These are phyloP conservation scores for Gomphus sp. DNA, from an alignment of 1,284 basidiomycete genomes.

Conservation along the genomic window DNA sequence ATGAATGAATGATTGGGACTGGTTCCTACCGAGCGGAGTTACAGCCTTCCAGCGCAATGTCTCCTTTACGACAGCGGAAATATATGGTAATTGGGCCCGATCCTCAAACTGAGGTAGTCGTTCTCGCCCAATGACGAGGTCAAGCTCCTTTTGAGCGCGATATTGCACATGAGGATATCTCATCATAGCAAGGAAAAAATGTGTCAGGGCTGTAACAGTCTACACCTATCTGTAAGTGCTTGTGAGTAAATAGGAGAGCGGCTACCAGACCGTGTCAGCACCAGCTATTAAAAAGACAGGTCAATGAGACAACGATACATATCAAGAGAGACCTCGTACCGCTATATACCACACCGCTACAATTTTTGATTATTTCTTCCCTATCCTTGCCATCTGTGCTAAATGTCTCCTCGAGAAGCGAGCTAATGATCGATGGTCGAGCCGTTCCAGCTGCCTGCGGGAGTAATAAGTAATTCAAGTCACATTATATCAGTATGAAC, in stretches of 20 bases:
- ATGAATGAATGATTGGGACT: not conserved
- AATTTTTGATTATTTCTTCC: constrained; percentile 16
- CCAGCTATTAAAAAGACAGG: constrained; percentile 20
- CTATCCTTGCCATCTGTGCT: constrained; percentile 12
- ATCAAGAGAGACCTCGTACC: too few species aligned
- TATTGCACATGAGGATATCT: constrained; percentile 35
- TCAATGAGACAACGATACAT: too few species aligned
- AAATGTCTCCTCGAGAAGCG: constrained; percentile 14
- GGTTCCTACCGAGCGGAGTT: constrained; percentile 26
- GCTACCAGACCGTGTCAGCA: constrained; percentile 10
- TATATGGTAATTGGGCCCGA: constrained; percentile 30
- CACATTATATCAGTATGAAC: not conserved
- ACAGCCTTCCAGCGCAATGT: constrained; percentile 43
- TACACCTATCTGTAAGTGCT: not conserved
- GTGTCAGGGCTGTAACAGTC: constrained; percentile 32
- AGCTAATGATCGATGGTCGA: constrained; percentile 18
- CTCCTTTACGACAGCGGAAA: constrained; percentile 43
- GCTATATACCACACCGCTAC: constrained; percentile 17
- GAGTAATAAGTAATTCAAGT: not conserved
- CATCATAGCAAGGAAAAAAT: constrained; percentile 43
- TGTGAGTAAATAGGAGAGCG: not conserved
- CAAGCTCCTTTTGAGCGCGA: constrained; percentile 34
- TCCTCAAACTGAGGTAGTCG: constrained; percentile 30
- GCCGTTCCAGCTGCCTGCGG: constrained; percentile 20
- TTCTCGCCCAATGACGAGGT: constrained; percentile 25